Conservation (phyloP, 257 asterid genomes). For the Solanum lycopersicoides region DNA sequence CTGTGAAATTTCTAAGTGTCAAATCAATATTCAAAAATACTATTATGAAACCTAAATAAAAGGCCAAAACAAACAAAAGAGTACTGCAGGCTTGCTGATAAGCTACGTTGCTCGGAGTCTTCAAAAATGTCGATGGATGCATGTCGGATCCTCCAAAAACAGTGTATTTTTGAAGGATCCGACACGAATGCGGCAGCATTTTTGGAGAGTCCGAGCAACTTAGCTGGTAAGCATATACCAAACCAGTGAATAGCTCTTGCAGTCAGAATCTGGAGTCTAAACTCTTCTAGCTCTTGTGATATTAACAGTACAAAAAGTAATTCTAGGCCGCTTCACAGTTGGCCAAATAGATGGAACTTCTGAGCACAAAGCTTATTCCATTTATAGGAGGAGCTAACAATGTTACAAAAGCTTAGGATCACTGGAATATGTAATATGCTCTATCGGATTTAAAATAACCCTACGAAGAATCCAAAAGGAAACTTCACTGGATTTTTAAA, state of each 20-base stretch:
- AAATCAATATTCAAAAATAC: not conserved
- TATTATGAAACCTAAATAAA: not conserved
- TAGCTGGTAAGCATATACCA: not conserved
- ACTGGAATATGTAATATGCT: not conserved
- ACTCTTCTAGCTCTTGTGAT: not conserved
- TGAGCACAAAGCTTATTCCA: not conserved
- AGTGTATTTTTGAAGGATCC: too few species aligned
- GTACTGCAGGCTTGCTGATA: not conserved
- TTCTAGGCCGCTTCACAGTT: not conserved
- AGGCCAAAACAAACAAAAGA: not conserved
- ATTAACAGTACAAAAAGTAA: not conserved
- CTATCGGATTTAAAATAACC: not conserved
- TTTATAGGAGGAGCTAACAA: not conserved
- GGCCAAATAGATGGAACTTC: not conserved
- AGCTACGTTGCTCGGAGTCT: not conserved
- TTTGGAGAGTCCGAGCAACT: too few species aligned
- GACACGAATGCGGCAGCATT: too few species aligned
- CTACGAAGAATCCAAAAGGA: not conserved
- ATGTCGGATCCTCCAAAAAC: too few species aligned
- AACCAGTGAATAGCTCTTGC: not conserved
- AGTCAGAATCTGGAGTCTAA: not conserved
- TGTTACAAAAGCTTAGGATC: not conserved
- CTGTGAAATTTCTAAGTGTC: conserved; percentile 23
- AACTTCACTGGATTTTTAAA: not conserved
- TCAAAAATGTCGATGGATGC: too few species aligned